These are phyloP conservation scores for Aspergillus heteromorphus DNA, from an alignment of 495 filamentous ascomycete genomes.

Conservation along the genomic window DNA sequence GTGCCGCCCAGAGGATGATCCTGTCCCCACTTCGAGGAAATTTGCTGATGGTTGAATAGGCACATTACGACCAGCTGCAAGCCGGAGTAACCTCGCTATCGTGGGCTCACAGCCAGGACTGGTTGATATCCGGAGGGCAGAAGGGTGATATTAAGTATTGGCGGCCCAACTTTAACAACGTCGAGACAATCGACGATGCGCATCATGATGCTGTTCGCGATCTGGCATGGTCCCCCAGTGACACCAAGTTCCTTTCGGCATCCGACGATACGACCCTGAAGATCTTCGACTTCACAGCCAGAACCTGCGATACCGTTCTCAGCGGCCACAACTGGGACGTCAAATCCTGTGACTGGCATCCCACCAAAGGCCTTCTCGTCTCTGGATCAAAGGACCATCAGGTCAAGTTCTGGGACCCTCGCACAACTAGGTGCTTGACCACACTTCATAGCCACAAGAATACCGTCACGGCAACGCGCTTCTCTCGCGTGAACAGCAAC, in stretches of 20 bases:
- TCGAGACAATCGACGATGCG: slow-evolving; percentile 87
- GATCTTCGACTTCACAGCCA: slow-evolving; percentile 93
- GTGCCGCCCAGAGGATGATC: slow-evolving; percentile 11
- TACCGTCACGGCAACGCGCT: slow-evolving; percentile 81
- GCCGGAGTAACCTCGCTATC: slow-evolving; percentile 78
- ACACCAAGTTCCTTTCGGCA: slow-evolving; percentile 92
- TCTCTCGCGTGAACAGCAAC: slow-evolving; percentile 75
- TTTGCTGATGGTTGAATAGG: slow-evolving; percentile 36
- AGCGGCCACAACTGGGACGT: slow-evolving; percentile 94
- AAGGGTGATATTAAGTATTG: slow-evolving; percentile 96
- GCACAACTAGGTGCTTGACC: slow-evolving; percentile 81
- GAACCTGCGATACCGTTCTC: slow-evolving; percentile 71
- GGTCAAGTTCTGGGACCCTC: slow-evolving; percentile 96
- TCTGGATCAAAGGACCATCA: slow-evolving; percentile 97
- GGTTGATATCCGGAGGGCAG: slow-evolving; percentile 93
- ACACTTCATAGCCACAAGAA: slow-evolving; percentile 98
- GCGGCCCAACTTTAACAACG: slow-evolving; percentile 99
- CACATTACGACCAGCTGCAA: slow-evolving; percentile 68
- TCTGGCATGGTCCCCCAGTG: slow-evolving; percentile 87
- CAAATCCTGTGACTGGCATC: slow-evolving; percentile 96
- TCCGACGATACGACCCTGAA: slow-evolving; percentile 90
- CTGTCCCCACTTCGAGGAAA: not conserved
- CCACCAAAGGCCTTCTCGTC: slow-evolving; percentile 86
- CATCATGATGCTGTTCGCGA: slow-evolving; percentile 87
- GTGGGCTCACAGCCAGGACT: slow-evolving; percentile 94